Evolutionary conservation across 164 flowering plant genomes (phyloP), one percentile per base, ranked within the genome.

Genomic region (Macadamia tetraphylla): DNA sequence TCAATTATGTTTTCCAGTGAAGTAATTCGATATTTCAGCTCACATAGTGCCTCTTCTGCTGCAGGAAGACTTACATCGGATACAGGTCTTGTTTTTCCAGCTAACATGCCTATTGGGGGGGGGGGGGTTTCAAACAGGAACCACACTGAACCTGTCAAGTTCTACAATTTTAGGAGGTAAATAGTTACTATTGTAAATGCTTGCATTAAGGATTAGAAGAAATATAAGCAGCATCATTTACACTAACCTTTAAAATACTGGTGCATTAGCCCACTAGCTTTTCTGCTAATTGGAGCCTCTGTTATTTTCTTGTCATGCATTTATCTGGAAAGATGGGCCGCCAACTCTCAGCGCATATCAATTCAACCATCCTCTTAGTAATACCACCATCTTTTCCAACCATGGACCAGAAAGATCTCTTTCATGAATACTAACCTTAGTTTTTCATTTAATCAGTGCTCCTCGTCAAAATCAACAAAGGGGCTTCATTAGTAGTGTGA

Each of bases 31-130:
- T 75, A 78, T 68, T 78, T 78, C 29, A 94, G 86, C 68, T 81
- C 83, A 68, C 71, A 79, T 2, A 91, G 85, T 42, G 93, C 94
- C 67, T 87, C 92, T 74, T 91, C 96, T 49, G 96, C 96, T 12
- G 65, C 79, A n/a, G 80, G 64, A 5, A 81, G 81, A 71, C 65
- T 79, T 61, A 83, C 60, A 42, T 86, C 84, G 43, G 90, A 65
- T 35, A 62, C 71, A 67, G 86, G 86, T 62, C 71, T 75, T 58
- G 79, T 79, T 74, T 86, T 78, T 75, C 97, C 97, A 70, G 97
- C 96, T 23, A 29, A 81, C 90, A 97, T 93, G 86, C 48, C 48
- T 79, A 65, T 61, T 62, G 40, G 18, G 52, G 12, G 23, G 23
- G 23, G 23, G 23, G 23, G 23, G 23, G 23, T 23, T 60, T 62